Evolutionary conservation across 2,329 filamentous ascomycete species (phyloP), one percentile per base, ranked within the genome.

Genomic region (Epichloe elymi): DNA sequence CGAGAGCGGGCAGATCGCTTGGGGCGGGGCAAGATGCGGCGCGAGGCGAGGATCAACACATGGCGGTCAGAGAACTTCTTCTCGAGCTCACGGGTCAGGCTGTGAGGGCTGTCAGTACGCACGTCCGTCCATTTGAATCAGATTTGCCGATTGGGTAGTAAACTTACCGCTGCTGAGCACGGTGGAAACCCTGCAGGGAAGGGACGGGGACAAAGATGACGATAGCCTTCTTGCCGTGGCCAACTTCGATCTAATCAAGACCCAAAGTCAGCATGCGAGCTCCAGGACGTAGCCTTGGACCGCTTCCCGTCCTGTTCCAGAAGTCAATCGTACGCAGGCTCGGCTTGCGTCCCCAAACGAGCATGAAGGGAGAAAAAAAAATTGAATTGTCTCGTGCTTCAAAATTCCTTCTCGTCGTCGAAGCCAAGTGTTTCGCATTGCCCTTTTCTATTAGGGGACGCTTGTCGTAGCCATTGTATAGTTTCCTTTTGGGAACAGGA

Each of bases 1-100:
- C 93, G 91, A 63, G 86, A 88, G 79, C 89, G 90, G 80, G 85
- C 88, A 73, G 89, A 95, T 73, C 91, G 90, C 88, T 96, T 96
- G 74, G 93, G 93, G 74, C 90, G 89, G 73, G 93, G 91, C 58
- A 98, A 83, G 69, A 98, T 98, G 75, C 93, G 93, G 82, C 93
- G 93, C 70, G 91, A 94, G 66, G 93, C 93, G 67, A 98, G 86
- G 83, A 98, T 89, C 74, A 98, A 81, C 74, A 98, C 93, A 76
- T 98, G 93, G 76, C 93, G 93, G 83, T 98, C 93, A 61, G 93
- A 97, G 88, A 98, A 98, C 82, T 98, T 98, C 89, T 98, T 98
- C 86, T 98, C 93, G 71, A 98, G 90, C 83, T 98, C 93, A 78
- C 93, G 93, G 75, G 93, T 98, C 71, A 98, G 85, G 72, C 91